Percentiles rank a stretch among this genome's conserved stretches.
Evolutionary conservation across 2,329 filamentous ascomycete species (phyloP).

Genomic region (Stemphylium vesicarium): DNA sequence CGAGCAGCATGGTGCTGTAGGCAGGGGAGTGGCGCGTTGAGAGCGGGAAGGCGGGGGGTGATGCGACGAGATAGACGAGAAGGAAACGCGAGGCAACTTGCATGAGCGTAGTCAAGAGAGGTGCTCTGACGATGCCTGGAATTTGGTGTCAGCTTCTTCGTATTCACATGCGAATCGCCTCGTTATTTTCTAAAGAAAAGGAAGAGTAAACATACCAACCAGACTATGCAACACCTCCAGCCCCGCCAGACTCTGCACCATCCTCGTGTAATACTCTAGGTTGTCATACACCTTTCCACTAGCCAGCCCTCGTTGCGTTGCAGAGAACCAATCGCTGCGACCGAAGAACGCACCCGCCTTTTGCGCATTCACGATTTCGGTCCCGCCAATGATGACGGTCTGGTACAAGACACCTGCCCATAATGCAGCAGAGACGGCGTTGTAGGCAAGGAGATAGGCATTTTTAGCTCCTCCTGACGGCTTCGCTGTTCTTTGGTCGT

Average conservation of each 20-base stretch:
- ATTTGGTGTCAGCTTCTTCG: neutral
- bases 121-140: conserved; percentile 81
- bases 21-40: conserved; percentile 63
- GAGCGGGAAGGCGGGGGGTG: conserved; percentile 67
- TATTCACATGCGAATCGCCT: neutral
- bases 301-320: conserved; percentile 22
- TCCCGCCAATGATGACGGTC: conserved; percentile 61
- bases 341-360: conserved; percentile 22
- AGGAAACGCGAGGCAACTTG: conserved; percentile 88
- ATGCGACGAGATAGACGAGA: conserved; percentile 85
- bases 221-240: conserved; percentile 85
- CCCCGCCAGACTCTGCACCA: conserved; percentile 82
- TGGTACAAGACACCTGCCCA: conserved; percentile 81
- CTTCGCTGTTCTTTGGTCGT: conserved; percentile 8
- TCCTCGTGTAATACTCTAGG: conserved; percentile 72
- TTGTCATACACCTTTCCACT: conserved; percentile 63
- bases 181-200: neutral
- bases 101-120: conserved; percentile 83
- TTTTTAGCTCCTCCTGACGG: conserved; percentile 25
- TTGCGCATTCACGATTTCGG: conserved; percentile 21
- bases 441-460: conserved; percentile 83
- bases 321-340: conserved; percentile 10
- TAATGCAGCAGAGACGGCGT: conserved; percentile 74
- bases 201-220: conserved; percentile 62
- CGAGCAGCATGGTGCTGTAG: conserved; percentile 80